Evolutionary conservation across 129 eudicot species (phyloP).

Genomic region (Deinandra increscens): DNA sequence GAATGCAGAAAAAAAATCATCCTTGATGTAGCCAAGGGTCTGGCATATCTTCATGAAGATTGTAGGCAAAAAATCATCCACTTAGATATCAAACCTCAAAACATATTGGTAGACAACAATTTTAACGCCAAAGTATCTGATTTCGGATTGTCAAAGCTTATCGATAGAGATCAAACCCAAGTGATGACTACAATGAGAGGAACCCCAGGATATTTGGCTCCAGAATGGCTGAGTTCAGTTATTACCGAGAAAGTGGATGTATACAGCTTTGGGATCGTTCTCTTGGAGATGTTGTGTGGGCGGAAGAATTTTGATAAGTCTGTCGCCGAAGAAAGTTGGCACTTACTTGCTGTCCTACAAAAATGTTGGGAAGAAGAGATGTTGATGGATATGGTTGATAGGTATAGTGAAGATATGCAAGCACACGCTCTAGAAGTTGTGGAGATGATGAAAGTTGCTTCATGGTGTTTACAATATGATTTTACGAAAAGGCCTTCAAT

Average conservation of each 20-base stretch:
- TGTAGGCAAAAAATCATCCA: background rate
- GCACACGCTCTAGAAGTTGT: background rate
- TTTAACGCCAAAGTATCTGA: background rate
- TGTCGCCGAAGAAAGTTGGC: background rate
- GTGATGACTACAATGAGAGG: background rate
- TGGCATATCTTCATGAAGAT: background rate
- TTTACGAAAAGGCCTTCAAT: constrained; percentile 2
- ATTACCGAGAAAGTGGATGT: constrained; percentile 3
- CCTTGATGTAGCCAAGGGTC: background rate
- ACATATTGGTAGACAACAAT: background rate
- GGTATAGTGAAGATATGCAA: constrained; percentile 8
- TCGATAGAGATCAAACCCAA: background rate
- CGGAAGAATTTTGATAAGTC: background rate
- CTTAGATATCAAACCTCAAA: background rate
- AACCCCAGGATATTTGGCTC: background rate
- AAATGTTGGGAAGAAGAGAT: background rate
- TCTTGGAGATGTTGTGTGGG: background rate
- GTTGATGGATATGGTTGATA: constrained; percentile 26
- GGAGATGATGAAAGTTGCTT: constrained; percentile 5
- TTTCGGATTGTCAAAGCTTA: background rate
- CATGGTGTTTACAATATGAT: constrained; percentile 2
- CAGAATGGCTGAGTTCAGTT: background rate
- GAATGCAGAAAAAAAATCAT: background rate
- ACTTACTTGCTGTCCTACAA: background rate
- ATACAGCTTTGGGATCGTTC: constrained; percentile 2